phyloP scores from a whole-genome alignment of 306 rosid genomes.

The Echinosophora koreensis region DNA sequence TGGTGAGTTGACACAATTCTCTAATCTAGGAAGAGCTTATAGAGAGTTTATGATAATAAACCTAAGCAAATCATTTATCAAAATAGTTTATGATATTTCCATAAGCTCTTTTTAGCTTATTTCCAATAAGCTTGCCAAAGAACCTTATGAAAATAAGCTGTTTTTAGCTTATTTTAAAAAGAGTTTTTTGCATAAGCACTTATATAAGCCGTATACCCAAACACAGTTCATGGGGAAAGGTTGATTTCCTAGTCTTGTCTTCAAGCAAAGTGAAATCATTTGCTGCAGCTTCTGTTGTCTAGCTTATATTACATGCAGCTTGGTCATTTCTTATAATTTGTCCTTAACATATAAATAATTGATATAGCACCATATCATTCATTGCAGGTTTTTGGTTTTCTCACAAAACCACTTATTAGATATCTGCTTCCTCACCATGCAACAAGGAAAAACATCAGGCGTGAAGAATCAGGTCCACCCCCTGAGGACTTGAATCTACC shows the following conservation, averaged over 20 bases:
- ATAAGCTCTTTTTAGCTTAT: no score
- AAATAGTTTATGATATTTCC: no score
- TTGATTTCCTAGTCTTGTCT: constrained; percentile 8
- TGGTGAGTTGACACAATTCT: constrained; percentile 58
- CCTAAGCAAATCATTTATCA: no score
- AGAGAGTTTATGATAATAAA: no score
- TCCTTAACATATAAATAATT: constrained; percentile 11
- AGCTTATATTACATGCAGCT: neutral
- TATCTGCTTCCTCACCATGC: constrained; percentile 64
- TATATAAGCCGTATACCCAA: no score
- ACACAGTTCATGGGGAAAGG: neutral
- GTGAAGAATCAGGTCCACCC: constrained; percentile 42
- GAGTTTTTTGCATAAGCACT: no score
- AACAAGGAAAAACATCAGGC: constrained; percentile 28
- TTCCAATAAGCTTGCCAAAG: no score
- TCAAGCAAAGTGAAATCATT: neutral
- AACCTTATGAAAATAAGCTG: no score
- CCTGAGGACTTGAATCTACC: constrained; percentile 71
- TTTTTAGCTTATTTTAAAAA: no score
- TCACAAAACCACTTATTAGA: constrained; percentile 78
- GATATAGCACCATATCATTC: constrained; percentile 23
- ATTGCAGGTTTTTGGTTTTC: constrained; percentile 79
- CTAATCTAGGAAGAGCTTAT: neutral
- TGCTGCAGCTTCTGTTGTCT: neutral
- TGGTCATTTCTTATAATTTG: constrained; percentile 32